Evolutionary conservation across 768 basidiomycete genomes (phyloP).

Genomic region (Symmetrospora coprosmae): DNA sequence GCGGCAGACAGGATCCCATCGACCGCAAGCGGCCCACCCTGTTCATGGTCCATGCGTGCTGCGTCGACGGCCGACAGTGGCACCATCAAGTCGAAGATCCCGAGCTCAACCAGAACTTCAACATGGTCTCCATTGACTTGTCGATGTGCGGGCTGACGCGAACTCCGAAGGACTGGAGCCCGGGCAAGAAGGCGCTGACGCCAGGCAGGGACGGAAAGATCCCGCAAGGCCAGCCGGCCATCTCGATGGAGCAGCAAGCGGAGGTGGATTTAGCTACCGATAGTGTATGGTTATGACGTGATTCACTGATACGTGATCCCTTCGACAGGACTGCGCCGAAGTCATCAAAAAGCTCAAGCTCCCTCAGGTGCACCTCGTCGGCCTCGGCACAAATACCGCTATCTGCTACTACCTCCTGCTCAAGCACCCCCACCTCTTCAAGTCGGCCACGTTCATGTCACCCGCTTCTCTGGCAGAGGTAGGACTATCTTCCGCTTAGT

Average conservation of each 20-base stretch:
- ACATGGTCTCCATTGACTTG: not conserved
- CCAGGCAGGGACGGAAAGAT: not conserved
- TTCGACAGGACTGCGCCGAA: not conserved
- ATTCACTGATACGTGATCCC: too few relatives aligned
- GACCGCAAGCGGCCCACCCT: not conserved
- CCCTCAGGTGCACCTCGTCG: not conserved
- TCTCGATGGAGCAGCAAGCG: not conserved
- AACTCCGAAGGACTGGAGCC: not conserved
- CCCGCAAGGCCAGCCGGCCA: not conserved
- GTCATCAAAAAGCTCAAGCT: not conserved
- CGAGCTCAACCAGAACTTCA: constrained; percentile 2
- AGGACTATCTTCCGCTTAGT: too few relatives aligned
- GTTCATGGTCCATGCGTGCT: not conserved
- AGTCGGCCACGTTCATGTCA: not conserved
- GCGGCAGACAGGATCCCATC: not conserved
- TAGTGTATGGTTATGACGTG: too few relatives aligned
- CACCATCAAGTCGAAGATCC: not conserved
- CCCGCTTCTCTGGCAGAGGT: not conserved
- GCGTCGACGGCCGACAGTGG: not conserved
- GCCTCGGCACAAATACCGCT: not conserved
- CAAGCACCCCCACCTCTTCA: not conserved
- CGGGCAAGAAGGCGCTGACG: not conserved
- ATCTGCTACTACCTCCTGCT: not conserved
- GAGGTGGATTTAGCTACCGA: too few relatives aligned
- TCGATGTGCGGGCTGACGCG: not conserved